Base-by-base conservation (phyloP, 371 early-diverging fungal genomes). In the Apophysomyces variabilis region DNA sequence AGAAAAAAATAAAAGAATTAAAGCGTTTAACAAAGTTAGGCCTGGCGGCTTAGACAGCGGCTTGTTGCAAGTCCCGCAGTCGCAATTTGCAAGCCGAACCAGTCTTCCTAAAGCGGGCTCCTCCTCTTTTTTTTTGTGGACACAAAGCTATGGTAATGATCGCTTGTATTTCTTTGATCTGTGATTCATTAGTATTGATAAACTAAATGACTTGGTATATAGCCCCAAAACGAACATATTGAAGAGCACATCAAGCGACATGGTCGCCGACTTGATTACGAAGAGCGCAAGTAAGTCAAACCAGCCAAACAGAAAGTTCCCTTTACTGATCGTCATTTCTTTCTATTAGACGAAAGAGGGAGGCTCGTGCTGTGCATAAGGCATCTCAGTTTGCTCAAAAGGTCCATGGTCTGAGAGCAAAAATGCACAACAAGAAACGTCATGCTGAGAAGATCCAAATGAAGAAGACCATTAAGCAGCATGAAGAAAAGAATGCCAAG, bases 201-300 rank as follows among this genome's bases (percentile, higher is more conserved):
- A 72, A 43, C 66, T 78, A 64, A 69, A 72, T 39, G 68, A 76
- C 37, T 67, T 57, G 16, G 77, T 68, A n/a, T 67, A 61, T 76
- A 90, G 99, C 98, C 99, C 71, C 99, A 99, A 90, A 98, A 99
- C 93, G 98, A 99, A 83, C 99, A 99, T 86, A 99, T 99, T 83
- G 99, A 99, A 88, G 94, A 97, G 82, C 85, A 94, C 70, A 98
- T 99, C 75, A 99, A 97, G 87, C 89, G 93, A 78, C 94, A 98
- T 87, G 99, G 99, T 74, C 93, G 99, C 66, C 90, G 96, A 65
- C 86, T 99, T 67, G 96, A 99, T 87, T 91, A 98, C 77, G 98
- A 92, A 66, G 97, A 98, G 86, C 92, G 95, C 80, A 95, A 93
- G 93, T 95, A 90, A 76, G 87, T 41, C 41, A 41, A 26, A 26